A percentile compares a stretch with the other conserved stretches of the same genome.
Conservation (phyloP, 1,284 basidiomycete genomes). For the Microstroma glucosiphilum region DNA sequence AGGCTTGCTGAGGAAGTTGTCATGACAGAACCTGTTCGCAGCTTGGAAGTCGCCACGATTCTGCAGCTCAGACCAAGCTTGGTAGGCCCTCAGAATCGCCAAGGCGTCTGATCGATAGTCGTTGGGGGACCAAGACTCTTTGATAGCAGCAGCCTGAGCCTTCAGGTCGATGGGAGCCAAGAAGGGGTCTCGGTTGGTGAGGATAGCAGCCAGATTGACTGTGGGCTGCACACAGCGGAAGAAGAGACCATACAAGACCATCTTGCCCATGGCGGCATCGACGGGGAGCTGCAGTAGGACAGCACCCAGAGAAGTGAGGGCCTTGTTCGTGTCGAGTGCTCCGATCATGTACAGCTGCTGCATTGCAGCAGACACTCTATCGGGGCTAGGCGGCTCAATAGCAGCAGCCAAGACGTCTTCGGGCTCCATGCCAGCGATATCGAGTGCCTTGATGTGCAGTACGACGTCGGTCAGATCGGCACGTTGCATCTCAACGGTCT, state of each 20-base stretch:
- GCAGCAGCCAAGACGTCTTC: slow-evolving; percentile 78
- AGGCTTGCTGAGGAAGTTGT: slow-evolving; percentile 83
- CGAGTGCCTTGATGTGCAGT: slow-evolving; percentile 91
- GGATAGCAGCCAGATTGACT: slow-evolving; percentile 78
- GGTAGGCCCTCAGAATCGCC: slow-evolving; percentile 73
- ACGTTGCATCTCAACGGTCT: slow-evolving; percentile 92
- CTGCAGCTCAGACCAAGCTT: slow-evolving; percentile 60
- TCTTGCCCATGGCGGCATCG: slow-evolving; percentile 80
- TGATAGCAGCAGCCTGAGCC: slow-evolving; percentile 60
- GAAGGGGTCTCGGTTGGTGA: slow-evolving; percentile 87
- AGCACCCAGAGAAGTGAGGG: slow-evolving; percentile 77
- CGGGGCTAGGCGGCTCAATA: slow-evolving; percentile 81
- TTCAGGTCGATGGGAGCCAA: slow-evolving; percentile 62
- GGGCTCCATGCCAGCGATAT: slow-evolving; percentile 78
- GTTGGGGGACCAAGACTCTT: slow-evolving; percentile 71
- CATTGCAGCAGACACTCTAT: slow-evolving; percentile 75
- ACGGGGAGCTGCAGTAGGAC: slow-evolving; percentile 84
- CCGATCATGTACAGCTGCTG: slow-evolving; percentile 76
- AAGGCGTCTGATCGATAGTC: slow-evolving; percentile 81
- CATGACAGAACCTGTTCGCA: slow-evolving; percentile 71
- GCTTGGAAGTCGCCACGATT: slow-evolving; percentile 38
- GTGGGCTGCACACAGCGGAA: slow-evolving; percentile 89
- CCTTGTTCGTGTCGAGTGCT: slow-evolving; percentile 70
- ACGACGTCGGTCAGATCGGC: slow-evolving; percentile 48
- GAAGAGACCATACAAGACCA: slow-evolving; percentile 84